Conservation (phyloP, 1,284 basidiomycete species). For the Vanrija pseudolonga region DNA sequence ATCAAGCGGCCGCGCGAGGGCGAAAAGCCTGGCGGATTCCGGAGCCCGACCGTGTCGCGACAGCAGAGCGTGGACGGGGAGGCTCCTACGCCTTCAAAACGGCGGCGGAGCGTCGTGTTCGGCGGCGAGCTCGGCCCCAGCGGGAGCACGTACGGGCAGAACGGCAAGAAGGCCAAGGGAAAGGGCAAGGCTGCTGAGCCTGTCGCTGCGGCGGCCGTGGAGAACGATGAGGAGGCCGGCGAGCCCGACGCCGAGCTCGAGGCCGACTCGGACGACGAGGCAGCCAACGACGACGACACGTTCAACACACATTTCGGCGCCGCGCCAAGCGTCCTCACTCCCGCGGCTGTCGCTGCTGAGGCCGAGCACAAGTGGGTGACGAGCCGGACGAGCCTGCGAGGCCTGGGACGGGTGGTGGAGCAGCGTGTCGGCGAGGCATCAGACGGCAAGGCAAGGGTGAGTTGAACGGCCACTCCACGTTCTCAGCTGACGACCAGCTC, state of each 20-base stretch:
- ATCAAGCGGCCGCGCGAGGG: conserved; percentile 54
- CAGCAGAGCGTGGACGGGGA: conserved; percentile 1
- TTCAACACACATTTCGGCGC: conserved; percentile 48
- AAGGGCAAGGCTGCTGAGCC: conserved; percentile 5
- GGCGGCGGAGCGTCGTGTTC: conserved; percentile 41
- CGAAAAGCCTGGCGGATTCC: conserved; percentile 50
- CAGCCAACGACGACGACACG: conserved; percentile 29
- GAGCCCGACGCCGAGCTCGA: conserved; percentile 12
- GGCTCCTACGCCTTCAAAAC: conserved; percentile 13
- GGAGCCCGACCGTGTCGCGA: conserved; percentile 21
- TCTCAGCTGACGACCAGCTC: conserved; percentile 48
- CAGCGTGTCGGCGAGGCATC: conserved; percentile 52
- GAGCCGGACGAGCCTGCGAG: conserved; percentile 22
- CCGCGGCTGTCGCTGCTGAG: conserved; percentile 23
- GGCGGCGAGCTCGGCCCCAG: conserved; percentile 48
- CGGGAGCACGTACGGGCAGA: conserved; percentile 37
- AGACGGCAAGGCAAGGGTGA: conserved; percentile 36
- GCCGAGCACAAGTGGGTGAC: conserved; percentile 35
- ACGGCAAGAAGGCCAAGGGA: conserved; percentile 21
- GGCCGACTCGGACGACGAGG: conserved; percentile 20
- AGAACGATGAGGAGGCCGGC: conserved; percentile 5
- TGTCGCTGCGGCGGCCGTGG: conserved; percentile 13
- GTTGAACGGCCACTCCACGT: conserved; percentile 4
- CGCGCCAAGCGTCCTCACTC: conserved; percentile 28
- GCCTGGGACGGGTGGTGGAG: conserved; percentile 58